Evolutionary conservation across 306 rosid species (phyloP).

Genomic region (Lupinus albus): DNA sequence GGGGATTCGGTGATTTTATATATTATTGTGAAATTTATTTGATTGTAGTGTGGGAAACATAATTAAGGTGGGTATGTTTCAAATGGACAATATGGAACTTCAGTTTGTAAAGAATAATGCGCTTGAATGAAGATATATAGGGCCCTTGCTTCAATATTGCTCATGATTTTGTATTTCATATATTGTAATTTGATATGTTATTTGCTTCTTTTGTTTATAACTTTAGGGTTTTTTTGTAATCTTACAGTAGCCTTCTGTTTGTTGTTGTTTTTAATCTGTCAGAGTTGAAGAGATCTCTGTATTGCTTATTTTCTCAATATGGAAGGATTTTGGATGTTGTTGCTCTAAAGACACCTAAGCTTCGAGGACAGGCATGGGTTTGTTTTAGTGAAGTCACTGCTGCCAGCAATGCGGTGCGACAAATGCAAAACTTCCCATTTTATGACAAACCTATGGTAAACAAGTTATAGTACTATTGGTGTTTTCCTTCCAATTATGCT

Average conservation of each 20-base stretch:
- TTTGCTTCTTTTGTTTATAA: background rate
- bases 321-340: slow-evolving; percentile 93
- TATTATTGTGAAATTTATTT: slow-evolving; percentile 5
- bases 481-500: slow-evolving; percentile 32
- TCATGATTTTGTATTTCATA: slow-evolving; percentile 4
- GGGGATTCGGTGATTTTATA: background rate
- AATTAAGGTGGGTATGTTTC: slow-evolving; percentile 9
- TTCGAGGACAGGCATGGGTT: slow-evolving; percentile 98
- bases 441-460: slow-evolving; percentile 96
- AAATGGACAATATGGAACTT: slow-evolving; percentile 2
- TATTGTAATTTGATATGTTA: slow-evolving; percentile 17
- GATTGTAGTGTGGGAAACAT: slow-evolving; percentile 2
- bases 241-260: too few species aligned
- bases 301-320: slow-evolving; percentile 93
- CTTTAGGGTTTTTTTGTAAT: background rate
- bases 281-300: slow-evolving; percentile 95
- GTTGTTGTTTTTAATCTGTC: slow-evolving; percentile 6
- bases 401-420: slow-evolving; percentile 98
- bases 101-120: background rate
- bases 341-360: slow-evolving; percentile 88
- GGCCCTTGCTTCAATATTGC: background rate
- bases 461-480: slow-evolving; percentile 37
- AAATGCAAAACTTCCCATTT: slow-evolving; percentile 97
- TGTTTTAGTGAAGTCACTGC: slow-evolving; percentile 93
- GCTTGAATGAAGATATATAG: background rate